These are phyloP conservation scores for Phytophthora ohioensis DNA, from an alignment of 352 stramenopile genomes.

Conservation along the genomic window DNA sequence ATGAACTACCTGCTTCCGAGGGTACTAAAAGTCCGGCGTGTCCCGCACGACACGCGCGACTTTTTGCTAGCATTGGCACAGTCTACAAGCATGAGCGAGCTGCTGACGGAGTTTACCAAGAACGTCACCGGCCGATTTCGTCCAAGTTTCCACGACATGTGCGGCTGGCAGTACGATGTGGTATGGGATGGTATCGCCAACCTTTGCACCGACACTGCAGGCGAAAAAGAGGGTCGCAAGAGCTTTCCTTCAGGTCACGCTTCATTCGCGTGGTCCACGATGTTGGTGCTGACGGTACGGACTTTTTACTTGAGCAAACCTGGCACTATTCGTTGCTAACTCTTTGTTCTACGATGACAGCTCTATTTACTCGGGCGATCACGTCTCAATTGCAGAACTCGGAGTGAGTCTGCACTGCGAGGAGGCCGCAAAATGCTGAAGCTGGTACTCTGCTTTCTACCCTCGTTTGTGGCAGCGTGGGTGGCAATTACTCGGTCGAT, in stretches of 20 bases:
- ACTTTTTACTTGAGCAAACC: neutral
- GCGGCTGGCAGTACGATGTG: slow-evolving; percentile 67
- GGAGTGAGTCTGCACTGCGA: slow-evolving; percentile 49
- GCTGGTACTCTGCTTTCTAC: slow-evolving; percentile 74
- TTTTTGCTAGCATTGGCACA: slow-evolving; percentile 68
- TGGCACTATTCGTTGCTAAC: slow-evolving; percentile 7
- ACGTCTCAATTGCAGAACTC: slow-evolving; percentile 56
- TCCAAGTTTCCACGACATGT: slow-evolving; percentile 84
- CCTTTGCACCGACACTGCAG: slow-evolving; percentile 51
- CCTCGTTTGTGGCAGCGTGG: slow-evolving; percentile 68
- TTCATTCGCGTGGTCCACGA: slow-evolving; percentile 76
- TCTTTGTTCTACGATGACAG: slow-evolving; percentile 35
- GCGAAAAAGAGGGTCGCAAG: slow-evolving; percentile 71
- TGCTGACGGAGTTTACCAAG: slow-evolving; percentile 82
- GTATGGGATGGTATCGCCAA: slow-evolving; percentile 75
- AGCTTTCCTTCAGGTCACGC: slow-evolving; percentile 77
- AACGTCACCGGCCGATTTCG: slow-evolving; percentile 74
- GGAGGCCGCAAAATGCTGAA: slow-evolving; percentile 66
- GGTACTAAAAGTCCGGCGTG: slow-evolving; percentile 51
- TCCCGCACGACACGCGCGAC: slow-evolving; percentile 74
- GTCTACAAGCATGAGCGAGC: slow-evolving; percentile 53
- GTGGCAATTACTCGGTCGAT: slow-evolving; percentile 74
- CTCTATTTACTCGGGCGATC: slow-evolving; percentile 77
- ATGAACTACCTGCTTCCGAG: slow-evolving; percentile 63
- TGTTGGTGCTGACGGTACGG: slow-evolving; percentile 66